These are phyloP conservation scores for Lanmaoa pseudosensibilis DNA, from an alignment of 768 basidiomycete genomes.

Conservation along the genomic window DNA sequence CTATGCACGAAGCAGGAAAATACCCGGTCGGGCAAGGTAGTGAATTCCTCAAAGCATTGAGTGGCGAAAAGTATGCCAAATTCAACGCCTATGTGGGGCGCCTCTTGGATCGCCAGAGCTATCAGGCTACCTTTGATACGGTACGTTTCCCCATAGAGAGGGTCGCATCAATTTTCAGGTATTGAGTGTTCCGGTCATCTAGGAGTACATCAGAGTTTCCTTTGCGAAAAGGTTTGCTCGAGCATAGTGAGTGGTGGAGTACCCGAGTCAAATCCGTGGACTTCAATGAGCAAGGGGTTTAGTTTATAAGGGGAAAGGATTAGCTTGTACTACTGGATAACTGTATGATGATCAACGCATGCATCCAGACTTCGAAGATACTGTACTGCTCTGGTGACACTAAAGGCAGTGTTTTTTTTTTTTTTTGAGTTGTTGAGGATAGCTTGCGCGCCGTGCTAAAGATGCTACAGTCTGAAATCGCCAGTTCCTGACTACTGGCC, in stretches of 20 bases:
- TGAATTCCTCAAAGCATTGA: slow-evolving; percentile 42
- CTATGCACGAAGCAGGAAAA: slow-evolving; percentile 52
- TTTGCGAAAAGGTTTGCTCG: slow-evolving; percentile 8
- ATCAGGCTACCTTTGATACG: slow-evolving; percentile 53
- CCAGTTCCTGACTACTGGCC: too few species aligned
- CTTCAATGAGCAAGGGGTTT: neutral
- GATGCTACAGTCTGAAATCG: too few species aligned
- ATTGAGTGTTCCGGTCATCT: neutral
- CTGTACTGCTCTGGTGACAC: neutral
- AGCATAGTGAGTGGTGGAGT: neutral
- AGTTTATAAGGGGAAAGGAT: neutral
- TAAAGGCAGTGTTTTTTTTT: too few species aligned
- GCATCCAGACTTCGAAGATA: neutral
- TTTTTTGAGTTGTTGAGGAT: neutral
- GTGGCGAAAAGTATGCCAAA: slow-evolving; percentile 45
- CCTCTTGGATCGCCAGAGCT: slow-evolving; percentile 52
- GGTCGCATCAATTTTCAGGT: too few species aligned
- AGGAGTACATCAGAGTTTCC: slow-evolving; percentile 13
- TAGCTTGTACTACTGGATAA: neutral
- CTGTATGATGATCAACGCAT: too few species aligned
- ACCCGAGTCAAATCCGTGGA: neutral
- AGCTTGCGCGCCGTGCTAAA: neutral
- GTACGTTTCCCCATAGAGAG: slow-evolving; percentile 37
- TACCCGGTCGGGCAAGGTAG: slow-evolving; percentile 50
- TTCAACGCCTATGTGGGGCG: slow-evolving; percentile 49